These are phyloP conservation scores for Suillus placidus DNA, from an alignment of 768 basidiomycete species.

Conservation along the genomic window DNA sequence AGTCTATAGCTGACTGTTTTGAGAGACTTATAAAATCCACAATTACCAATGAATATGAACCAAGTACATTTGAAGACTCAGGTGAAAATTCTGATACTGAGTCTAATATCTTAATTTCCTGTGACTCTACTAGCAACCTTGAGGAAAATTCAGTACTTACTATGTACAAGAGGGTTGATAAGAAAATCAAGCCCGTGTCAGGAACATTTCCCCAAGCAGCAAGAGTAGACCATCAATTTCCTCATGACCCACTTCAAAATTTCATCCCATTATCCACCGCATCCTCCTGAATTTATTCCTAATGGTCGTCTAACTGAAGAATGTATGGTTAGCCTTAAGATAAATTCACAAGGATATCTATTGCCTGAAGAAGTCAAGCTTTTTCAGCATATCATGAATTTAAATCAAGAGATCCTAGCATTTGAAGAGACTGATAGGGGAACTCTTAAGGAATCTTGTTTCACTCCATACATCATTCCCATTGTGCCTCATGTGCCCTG, in stretches of 20 bases:
- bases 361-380: slow-evolving; percentile 7
- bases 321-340: neutral
- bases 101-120: neutral
- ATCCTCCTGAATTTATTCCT: slow-evolving; percentile 1
- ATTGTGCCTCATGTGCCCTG: slow-evolving; percentile 38
- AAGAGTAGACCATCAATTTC: neutral
- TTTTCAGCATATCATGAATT: slow-evolving; percentile 29
- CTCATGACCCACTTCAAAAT: neutral
- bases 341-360: neutral
- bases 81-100: neutral
- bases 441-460: slow-evolving; percentile 27
- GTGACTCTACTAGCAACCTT: neutral
- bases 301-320: neutral
- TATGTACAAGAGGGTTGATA: slow-evolving; percentile 6
- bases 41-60: too few relatives aligned
- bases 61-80: too few relatives aligned
- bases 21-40: too few relatives aligned
- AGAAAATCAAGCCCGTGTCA: slow-evolving; percentile 6
- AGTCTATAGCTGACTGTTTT: too few relatives aligned
- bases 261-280: neutral
- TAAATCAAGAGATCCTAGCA: slow-evolving; percentile 37
- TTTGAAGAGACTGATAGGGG: slow-evolving; percentile 37
- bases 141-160: neutral
- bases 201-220: neutral
- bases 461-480: slow-evolving; percentile 34